phyloP scores from a whole-genome alignment of 139 green algal genomes.

The Volvox africanus region DNA sequence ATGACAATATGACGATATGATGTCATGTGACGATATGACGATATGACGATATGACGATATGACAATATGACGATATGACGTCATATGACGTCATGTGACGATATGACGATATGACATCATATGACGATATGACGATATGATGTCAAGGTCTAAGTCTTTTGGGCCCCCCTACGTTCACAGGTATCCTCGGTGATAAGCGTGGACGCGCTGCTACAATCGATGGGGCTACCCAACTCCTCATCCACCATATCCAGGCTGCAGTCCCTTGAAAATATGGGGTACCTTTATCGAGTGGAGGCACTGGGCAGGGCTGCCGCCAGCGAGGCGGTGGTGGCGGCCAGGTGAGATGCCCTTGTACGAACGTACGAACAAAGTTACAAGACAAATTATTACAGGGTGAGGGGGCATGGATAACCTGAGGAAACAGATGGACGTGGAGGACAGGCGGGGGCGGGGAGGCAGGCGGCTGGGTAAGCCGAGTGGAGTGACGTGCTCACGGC shows the following conservation, averaged over 20 bases:
- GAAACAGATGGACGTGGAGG: not conserved
- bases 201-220: not conserved
- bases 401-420: no score
- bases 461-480: no score
- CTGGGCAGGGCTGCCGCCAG: not conserved
- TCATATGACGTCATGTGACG: no score
- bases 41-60: no score
- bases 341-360: not conserved
- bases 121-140: no score
- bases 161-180: constrained; percentile 35
- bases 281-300: not conserved
- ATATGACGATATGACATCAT: no score
- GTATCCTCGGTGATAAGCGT: not conserved
- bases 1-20: no score
- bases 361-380: no score
- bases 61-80: no score
- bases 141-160: not conserved
- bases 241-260: not conserved
- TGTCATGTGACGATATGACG: no score
- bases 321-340: not conserved
- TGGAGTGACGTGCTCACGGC: no score
- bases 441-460: not conserved
- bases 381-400: no score
- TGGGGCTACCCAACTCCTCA: not conserved
- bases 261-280: not conserved